Evolutionary conservation across 1,284 basidiomycete genomes (phyloP).

Genomic region (Leccinum fallax): DNA sequence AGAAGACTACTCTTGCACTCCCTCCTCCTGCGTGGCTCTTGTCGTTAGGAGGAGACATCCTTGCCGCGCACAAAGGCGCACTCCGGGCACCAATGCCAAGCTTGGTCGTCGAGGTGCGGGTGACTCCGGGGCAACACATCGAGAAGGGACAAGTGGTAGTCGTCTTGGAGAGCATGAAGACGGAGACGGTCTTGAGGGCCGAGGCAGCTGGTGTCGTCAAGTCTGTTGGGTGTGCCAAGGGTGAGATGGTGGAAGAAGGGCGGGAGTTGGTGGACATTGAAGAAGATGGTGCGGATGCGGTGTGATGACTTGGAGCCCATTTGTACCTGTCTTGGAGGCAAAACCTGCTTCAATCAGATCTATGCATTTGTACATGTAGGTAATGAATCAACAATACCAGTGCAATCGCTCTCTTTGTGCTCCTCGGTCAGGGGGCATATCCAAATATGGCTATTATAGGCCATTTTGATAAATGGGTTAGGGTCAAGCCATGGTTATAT

Average conservation of each 20-base stretch:
- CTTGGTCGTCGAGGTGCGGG: conserved; percentile 83
- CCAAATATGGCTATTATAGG: no score
- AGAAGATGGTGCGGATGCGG: neutral
- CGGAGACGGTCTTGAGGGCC: conserved; percentile 84
- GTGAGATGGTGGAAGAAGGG: conserved; percentile 90
- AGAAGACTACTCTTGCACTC: conserved; percentile 60
- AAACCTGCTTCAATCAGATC: no score
- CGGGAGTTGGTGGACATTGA: conserved; percentile 74
- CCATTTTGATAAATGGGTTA: no score
- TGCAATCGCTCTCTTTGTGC: no score
- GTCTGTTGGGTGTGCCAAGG: conserved; percentile 74
- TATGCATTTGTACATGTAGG: no score
- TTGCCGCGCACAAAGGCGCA: conserved; percentile 54
- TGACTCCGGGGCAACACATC: conserved; percentile 76
- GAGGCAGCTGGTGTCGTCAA: conserved; percentile 68
- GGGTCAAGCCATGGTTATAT: no score
- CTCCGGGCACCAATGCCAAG: conserved; percentile 87
- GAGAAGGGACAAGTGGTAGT: conserved; percentile 80
- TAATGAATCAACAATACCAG: no score
- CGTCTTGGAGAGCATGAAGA: conserved; percentile 96
- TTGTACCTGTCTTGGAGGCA: no score
- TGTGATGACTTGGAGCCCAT: neutral
- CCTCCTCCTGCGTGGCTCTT: conserved; percentile 69
- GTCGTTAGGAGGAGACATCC: conserved; percentile 58
- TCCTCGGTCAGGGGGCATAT: no score